Conservation (phyloP, 495 filamentous ascomycete species). For the Xylaria longipes region DNA sequence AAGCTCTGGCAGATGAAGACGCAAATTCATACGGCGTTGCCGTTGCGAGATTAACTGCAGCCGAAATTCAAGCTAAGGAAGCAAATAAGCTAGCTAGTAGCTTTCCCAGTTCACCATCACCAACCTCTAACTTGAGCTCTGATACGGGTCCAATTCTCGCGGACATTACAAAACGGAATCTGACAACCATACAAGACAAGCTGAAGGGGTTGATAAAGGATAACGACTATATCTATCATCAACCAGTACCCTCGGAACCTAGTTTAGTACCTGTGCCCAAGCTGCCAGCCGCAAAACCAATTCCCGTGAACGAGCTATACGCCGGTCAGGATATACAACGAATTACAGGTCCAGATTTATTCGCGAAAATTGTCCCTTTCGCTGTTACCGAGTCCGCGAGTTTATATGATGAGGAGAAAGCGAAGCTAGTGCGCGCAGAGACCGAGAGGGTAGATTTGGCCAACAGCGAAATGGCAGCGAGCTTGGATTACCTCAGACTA, state of each 20-base stretch:
- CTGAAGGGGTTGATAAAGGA: constrained; percentile 80
- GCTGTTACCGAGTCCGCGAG: constrained; percentile 96
- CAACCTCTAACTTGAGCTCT: constrained; percentile 80
- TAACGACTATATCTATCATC: constrained; percentile 98
- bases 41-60: constrained; percentile 81
- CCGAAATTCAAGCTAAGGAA: constrained; percentile 76
- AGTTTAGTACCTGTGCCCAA: constrained; percentile 82
- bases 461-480: constrained; percentile 94
- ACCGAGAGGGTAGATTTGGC: constrained; percentile 89
- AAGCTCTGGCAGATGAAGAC: constrained; percentile 90
- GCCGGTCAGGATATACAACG: constrained; percentile 95
- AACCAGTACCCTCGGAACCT: constrained; percentile 84
- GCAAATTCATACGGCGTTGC: constrained; percentile 86
- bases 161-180: constrained; percentile 83
- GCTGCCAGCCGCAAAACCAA: constrained; percentile 95
- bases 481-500: constrained; percentile 90
- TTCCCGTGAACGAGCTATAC: constrained; percentile 95
- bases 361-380: constrained; percentile 95
- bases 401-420: constrained; percentile 98
- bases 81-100: constrained; percentile 77
- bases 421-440: constrained; percentile 92
- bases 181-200: constrained; percentile 79
- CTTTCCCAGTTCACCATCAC: constrained; percentile 79
- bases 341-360: constrained; percentile 96
- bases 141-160: constrained; percentile 76